Base-by-base conservation (phyloP, 176 grass and related monocot genomes). In the Eleusine indica region DNA sequence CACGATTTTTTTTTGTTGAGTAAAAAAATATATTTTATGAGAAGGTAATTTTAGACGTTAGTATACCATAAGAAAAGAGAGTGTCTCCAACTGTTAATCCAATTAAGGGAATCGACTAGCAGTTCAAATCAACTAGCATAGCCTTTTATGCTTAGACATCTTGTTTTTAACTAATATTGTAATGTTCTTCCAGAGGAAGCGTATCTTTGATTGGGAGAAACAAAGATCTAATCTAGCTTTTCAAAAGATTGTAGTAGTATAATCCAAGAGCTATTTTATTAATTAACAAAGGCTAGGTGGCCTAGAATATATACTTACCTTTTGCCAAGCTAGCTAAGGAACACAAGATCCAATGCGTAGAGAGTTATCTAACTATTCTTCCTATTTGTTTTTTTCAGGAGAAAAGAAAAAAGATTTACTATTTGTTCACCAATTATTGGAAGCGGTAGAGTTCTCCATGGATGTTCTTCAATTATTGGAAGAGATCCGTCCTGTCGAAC, bases 361-460 rank as follows among this genome's bases (percentile, higher is more conserved):
- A 64, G 39, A 64, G 39, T 65, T 47, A 7, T 0, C 12, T 1
- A 9, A 42, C 57, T 77, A 11, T 77, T 77, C 58, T 49, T 61
- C 21, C 57, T 22, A 9, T 58, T 25, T 61, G 57, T 61, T 61
- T 2, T 10, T 61, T 2, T 10, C 21, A 0, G 4, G 18, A 7
- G 18, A 7, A 17, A 21, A 57, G 21, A 18, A 4, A 53, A 53
- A 53, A 58, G 54, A 58, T 1, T 29, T 39, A 78, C 44, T 25
- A 63, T 18, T 64, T 66, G 21, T 53, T 79, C 68, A 56, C 57
- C 76, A 86, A 80, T 86, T 73, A 86, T 86, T 66, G 76, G 16
- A 11, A 44, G n/a, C 0, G 54, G 18, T 54, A 1, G 28, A 71
- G 18, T 4, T 17, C 9, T 11, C 65, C 3, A 41, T 52, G 43